Evolutionary conservation across 1,284 basidiomycete genomes (phyloP), one percentile per base, ranked within the genome.

Genomic region (Ganoderma meredithae): DNA sequence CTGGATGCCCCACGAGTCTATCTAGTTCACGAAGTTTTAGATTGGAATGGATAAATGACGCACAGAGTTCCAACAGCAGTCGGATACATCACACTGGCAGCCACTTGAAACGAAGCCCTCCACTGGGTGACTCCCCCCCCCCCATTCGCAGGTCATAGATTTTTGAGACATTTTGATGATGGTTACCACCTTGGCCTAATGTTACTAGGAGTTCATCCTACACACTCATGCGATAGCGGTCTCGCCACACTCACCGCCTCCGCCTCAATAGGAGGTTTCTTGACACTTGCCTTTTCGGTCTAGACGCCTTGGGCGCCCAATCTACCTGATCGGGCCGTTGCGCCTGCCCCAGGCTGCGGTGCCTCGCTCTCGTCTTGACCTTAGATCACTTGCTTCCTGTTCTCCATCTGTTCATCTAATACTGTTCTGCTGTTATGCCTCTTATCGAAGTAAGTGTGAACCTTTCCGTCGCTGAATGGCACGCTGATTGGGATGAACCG

Each of bases 391-490:
- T 49, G 40, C 25, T 27, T 44, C 40, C 12, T 13, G 39, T n/a
- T 44, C 22, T 9, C 43, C 13, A 17, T 15, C 25, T 15, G 7
- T 10, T 25, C 22, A 2, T 17, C 13, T 31, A 36, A 17, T 33
- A 1, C 12, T n/a, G 60, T 36, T 36, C 2, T 25, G 3, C 27
- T 49, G 43, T 27, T 3, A 72, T 72, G 71, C 65, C 71, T 49
- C 71, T 72, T 33, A 72, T 72, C 56, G 71, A 72, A 67, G 71
- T 72, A 44, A 43, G 71, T 66, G 12, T 12, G 4, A 6, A 15
- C 0, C 15, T 27, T 27, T 59, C 25, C 31, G 4, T 44, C 10
- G 9, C 19, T 27, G 2, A 7, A 19, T 19, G 19, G 1, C 10
- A 17, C 4, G 40, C 63, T 65, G 15, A 33, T 12, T 1, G n/a